These are phyloP conservation scores for Euphorbia tirucalli DNA, from an alignment of 345 rosid species.

Conservation along the genomic window DNA sequence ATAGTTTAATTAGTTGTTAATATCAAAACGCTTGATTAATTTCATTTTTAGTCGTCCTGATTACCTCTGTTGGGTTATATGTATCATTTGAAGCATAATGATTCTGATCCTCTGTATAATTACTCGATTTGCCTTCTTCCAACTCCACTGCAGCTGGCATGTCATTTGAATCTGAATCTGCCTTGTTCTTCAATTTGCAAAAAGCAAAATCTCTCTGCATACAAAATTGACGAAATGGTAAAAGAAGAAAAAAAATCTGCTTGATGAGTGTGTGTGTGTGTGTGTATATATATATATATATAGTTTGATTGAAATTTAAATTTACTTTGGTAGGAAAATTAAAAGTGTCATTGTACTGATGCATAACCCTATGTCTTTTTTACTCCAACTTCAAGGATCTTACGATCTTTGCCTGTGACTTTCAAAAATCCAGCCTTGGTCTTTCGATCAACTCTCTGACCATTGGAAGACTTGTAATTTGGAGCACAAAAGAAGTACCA, in stretches of 20 bases:
- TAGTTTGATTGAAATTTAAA: too few relatives aligned
- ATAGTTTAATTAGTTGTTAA: too few relatives aligned
- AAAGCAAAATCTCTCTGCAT: constrained; percentile 23
- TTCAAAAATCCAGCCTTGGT: constrained; percentile 48
- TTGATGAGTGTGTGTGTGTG: too few relatives aligned
- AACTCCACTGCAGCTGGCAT: background rate
- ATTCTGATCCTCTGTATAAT: background rate
- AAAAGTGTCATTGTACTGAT: constrained; percentile 29
- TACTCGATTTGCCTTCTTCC: background rate
- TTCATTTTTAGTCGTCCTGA: too few relatives aligned
- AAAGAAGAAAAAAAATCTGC: too few relatives aligned
- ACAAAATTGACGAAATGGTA: background rate
- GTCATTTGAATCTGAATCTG: background rate
- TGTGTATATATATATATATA: too few relatives aligned
- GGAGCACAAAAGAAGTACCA: constrained; percentile 42
- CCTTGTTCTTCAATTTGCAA: constrained; percentile 30
- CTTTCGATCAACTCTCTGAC: constrained; percentile 19
- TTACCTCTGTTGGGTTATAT: too few relatives aligned
- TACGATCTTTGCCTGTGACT: constrained; percentile 33
- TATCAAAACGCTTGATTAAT: too few relatives aligned
- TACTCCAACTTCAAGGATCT: constrained; percentile 26
- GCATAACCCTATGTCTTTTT: constrained; percentile 39
- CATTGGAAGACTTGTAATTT: constrained; percentile 21
- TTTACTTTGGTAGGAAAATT: constrained; percentile 18
- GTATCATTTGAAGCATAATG: too few relatives aligned